Evolutionary conservation across 2,329 filamentous ascomycete species (phyloP).

Genomic region (Cladophialophora immunda): DNA sequence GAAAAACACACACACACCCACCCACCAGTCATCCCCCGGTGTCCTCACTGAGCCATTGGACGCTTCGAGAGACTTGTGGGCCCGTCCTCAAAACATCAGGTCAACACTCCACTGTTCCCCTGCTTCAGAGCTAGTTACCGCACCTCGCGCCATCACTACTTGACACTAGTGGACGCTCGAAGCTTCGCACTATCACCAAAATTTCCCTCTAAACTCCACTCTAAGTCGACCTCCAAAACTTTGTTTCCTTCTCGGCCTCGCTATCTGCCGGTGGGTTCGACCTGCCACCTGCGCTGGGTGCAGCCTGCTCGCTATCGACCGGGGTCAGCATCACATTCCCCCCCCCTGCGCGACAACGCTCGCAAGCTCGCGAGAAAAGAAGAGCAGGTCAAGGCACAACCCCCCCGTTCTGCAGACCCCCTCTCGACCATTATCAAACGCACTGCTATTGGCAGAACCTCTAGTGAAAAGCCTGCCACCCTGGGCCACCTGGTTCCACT

Average conservation of each 20-base stretch:
- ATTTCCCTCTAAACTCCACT: slow-evolving; percentile 27
- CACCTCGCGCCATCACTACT: slow-evolving; percentile 26
- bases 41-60: slow-evolving; percentile 18
- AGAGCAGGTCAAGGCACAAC: slow-evolving; percentile 22
- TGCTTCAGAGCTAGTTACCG: slow-evolving; percentile 33
- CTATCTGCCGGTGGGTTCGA: slow-evolving; percentile 33
- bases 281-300: slow-evolving; percentile 30
- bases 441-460: slow-evolving; percentile 29
- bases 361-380: slow-evolving; percentile 10
- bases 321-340: slow-evolving; percentile 23
- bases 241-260: slow-evolving; percentile 30
- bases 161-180: slow-evolving; percentile 27
- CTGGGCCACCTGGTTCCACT: slow-evolving; percentile 29
- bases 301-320: slow-evolving; percentile 22
- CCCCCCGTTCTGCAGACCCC: slow-evolving; percentile 21
- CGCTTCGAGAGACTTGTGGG: slow-evolving; percentile 12
- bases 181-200: slow-evolving; percentile 30
- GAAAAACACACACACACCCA: not conserved
- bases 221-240: slow-evolving; percentile 28
- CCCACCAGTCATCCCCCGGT: slow-evolving; percentile 1
- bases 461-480: slow-evolving; percentile 22
- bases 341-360: slow-evolving; percentile 14
- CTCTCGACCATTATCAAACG: slow-evolving; percentile 23
- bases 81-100: slow-evolving; percentile 9
- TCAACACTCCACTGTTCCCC: slow-evolving; percentile 12